Base-by-base conservation (phyloP, 2,329 filamentous ascomycete genomes). In the Colletotrichum eleusines region DNA sequence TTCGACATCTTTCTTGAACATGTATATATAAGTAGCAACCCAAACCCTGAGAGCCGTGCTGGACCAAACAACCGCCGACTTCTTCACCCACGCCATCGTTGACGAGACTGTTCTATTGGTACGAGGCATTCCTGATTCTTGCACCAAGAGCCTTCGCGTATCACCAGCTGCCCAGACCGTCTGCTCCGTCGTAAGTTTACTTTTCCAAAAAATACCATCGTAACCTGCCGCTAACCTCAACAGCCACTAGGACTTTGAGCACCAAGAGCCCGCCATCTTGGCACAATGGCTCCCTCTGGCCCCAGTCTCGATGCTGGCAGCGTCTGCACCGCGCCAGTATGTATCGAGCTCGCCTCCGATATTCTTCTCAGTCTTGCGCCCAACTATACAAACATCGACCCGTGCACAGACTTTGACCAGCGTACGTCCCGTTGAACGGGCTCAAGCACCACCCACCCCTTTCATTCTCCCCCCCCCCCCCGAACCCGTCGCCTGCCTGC, bases 371-470 rank as follows among this genome's bases (percentile, higher is more conserved):
- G 70, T 38, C 69, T 80, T 5, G 74, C 78, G 7, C 69, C 74
- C 9, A 76, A 89, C 62, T 90, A 91, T 77, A 82, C 87, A 67
- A 79, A 87, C 1, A 81, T 93, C 51, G 90, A 93, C 76, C 88
- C 91, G 5, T 94, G 91, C 75, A 86, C 84, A 23, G 80, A 92
- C 75, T 93, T 93, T 73, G 89, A 92, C 70, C 83, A 90, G 76
- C 85, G 69, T 72, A 60, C 18, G 66, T 68, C 35, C n/a, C n/a
- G n/a, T n/a, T n/a, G 23, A 28, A 48, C n/a, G 38, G 50, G 28
- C 58, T 48, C 44, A 16, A 53, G 12, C 7, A 44, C 42, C 26
- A 8, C 26, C 26, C 8, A 11, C 5, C 23, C 20, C 18, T 40
- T 55, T 46, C 28, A 42, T 51, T 33, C 54, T 50, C 50, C 40